Evolutionary conservation across 176 grass and related monocot species (phyloP).

Genomic region (Zoysia japonica): DNA sequence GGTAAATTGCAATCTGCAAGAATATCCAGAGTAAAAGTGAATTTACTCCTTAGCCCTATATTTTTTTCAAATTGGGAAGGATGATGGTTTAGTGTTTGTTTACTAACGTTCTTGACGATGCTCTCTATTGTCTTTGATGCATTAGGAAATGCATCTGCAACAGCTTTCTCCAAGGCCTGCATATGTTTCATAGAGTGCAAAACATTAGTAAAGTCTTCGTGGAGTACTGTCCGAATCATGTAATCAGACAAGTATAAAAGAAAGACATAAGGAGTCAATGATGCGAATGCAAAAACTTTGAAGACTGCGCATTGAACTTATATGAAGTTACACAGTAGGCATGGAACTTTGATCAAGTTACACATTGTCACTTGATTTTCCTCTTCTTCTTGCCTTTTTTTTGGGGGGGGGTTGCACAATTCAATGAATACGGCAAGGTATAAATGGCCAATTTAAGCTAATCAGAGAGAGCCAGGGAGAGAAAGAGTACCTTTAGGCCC

Average conservation of each 20-base stretch:
- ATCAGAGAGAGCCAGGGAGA: neutral
- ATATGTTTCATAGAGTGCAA: slow-evolving; percentile 37
- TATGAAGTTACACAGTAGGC: neutral
- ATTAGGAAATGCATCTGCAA: slow-evolving; percentile 65
- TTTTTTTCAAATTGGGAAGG: slow-evolving; percentile 10
- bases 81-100: slow-evolving; percentile 5
- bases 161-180: slow-evolving; percentile 93
- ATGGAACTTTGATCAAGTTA: neutral
- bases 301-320: neutral
- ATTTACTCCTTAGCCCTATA: neutral
- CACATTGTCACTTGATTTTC: slow-evolving; percentile 15
- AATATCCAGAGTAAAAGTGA: slow-evolving; percentile 34
- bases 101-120: slow-evolving; percentile 82
- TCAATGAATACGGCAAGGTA: slow-evolving; percentile 5
- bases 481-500: slow-evolving; percentile 73
- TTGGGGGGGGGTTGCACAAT: too few species aligned
- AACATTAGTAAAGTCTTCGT: slow-evolving; percentile 14
- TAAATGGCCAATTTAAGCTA: slow-evolving; percentile 4
- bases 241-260: slow-evolving; percentile 20
- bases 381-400: too few species aligned
- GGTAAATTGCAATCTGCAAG: slow-evolving; percentile 81
- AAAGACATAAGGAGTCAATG: neutral
- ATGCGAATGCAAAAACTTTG: slow-evolving; percentile 11
- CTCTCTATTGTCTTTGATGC: slow-evolving; percentile 75
- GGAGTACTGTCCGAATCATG: slow-evolving; percentile 12